These are phyloP conservation scores for Russula foetens DNA, from an alignment of 768 basidiomycete genomes.

Conservation along the genomic window DNA sequence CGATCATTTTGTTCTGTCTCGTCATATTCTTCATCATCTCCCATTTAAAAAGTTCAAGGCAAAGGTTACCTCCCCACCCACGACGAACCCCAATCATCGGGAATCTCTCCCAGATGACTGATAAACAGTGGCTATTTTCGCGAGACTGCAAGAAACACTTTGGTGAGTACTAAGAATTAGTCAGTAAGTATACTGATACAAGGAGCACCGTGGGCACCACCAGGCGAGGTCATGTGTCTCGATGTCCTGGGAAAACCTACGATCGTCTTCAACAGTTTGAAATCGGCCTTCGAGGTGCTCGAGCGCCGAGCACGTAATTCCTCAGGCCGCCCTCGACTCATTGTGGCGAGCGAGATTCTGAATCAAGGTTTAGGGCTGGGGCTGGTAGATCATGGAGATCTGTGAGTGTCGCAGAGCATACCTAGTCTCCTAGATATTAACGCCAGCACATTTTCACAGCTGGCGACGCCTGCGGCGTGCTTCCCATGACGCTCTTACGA, in stretches of 20 bases:
- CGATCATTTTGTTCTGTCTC: not conserved
- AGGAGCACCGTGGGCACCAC: not conserved
- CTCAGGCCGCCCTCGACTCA: not conserved
- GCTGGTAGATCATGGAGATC: not conserved
- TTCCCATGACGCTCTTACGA: conserved; percentile 8
- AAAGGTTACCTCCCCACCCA: not conserved
- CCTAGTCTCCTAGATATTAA: not conserved
- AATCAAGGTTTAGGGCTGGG: not conserved
- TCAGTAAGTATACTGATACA: not conserved
- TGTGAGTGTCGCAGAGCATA: not conserved
- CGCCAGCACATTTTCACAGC: not conserved
- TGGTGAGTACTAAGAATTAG: not conserved
- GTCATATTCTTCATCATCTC: not conserved
- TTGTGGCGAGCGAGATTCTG: not conserved
- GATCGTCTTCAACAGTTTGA: not conserved
- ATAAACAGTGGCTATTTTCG: not conserved
- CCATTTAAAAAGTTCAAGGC: not conserved
- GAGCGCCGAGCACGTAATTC: not conserved
- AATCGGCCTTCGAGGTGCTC: not conserved
- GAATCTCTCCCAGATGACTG: not conserved
- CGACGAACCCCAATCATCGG: not conserved
- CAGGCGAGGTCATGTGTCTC: not conserved
- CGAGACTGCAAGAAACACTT: not conserved
- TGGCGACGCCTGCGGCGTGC: conserved; percentile 1
- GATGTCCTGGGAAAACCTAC: not conserved